phyloP scores from a whole-genome alignment of 2,329 filamentous ascomycete genomes.

The Fusarium sp. region DNA sequence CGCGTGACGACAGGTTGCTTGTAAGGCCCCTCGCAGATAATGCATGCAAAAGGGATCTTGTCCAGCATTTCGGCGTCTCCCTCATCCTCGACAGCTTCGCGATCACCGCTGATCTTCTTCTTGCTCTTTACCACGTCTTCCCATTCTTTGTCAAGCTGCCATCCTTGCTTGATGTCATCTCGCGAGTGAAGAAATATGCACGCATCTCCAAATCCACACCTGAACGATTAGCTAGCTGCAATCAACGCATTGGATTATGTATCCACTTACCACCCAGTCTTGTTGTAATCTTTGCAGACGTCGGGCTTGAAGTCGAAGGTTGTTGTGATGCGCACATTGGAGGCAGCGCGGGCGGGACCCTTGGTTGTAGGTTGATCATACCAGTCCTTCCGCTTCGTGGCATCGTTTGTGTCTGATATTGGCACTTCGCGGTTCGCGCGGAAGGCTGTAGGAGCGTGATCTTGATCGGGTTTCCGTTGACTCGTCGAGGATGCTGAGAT shows the following conservation, averaged over 20 bases:
- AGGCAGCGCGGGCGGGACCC: slow-evolving; percentile 86
- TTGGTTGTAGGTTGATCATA: slow-evolving; percentile 51
- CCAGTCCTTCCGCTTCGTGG: not conserved
- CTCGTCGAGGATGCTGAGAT: not conserved
- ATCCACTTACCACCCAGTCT: slow-evolving; percentile 61
- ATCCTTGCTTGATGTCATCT: slow-evolving; percentile 87
- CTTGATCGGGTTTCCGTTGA: not conserved
- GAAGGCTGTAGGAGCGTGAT: not conserved
- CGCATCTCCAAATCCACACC: slow-evolving; percentile 52
- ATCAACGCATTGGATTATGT: too few species aligned
- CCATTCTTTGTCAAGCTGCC: slow-evolving; percentile 96
- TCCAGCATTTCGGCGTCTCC: slow-evolving; percentile 77
- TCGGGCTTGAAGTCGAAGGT: slow-evolving; percentile 91
- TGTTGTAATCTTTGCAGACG: slow-evolving; percentile 87
- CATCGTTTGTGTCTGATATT: not conserved
- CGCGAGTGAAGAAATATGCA: slow-evolving; percentile 79
- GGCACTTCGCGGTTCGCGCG: not conserved
- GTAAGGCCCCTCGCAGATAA: slow-evolving; percentile 84
- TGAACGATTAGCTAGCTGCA: not conserved
- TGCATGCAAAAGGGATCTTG: slow-evolving; percentile 87
- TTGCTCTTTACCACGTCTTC: slow-evolving; percentile 80
- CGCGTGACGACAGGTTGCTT: slow-evolving; percentile 83
- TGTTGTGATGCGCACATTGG: slow-evolving; percentile 90
- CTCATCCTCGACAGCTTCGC: slow-evolving; percentile 50
- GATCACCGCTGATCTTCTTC: slow-evolving; percentile 64